Percentiles rank a stretch among this genome's conserved stretches.
These are phyloP conservation scores for Melampsora larici-populina DNA, from an alignment of 1,284 basidiomycete genomes.

Conservation along the genomic window DNA sequence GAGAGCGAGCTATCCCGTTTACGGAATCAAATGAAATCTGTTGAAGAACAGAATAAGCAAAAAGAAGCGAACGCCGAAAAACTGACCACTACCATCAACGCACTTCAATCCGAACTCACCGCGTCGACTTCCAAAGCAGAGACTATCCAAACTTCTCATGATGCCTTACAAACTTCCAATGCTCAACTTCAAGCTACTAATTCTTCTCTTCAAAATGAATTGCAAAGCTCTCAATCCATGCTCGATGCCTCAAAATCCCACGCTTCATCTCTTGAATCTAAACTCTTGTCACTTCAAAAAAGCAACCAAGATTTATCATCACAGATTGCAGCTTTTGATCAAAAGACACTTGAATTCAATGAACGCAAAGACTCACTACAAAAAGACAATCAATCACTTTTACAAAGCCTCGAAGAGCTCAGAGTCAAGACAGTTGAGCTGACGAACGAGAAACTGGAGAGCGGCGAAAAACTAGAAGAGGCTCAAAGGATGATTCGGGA, in stretches of 20 bases:
- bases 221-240: conserved; percentile 11
- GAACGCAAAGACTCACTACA: conserved; percentile 23
- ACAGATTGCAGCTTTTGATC: conserved; percentile 17
- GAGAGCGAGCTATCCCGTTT: conserved; percentile 37
- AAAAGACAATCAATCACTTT: conserved; percentile 38
- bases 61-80: conserved; percentile 9
- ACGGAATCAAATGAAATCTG: conserved; percentile 26
- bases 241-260: conserved; percentile 17
- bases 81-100: not conserved
- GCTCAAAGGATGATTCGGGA: conserved; percentile 20
- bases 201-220: conserved; percentile 11
- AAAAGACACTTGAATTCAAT: conserved; percentile 19
- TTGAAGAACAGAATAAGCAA: conserved; percentile 15
- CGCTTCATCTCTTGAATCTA: conserved; percentile 27
- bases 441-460: conserved; percentile 29
- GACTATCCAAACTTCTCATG: conserved; percentile 11
- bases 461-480: conserved; percentile 34
- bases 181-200: conserved; percentile 13
- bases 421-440: conserved; percentile 16
- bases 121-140: not conserved
- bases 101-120: conserved; percentile 11
- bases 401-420: conserved; percentile 40
- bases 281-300: conserved; percentile 16
- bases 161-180: conserved; percentile 25
- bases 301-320: conserved; percentile 9